These are phyloP conservation scores for Pseudocercospora fijiensis DNA, from an alignment of 2,329 filamentous ascomycete genomes.

Conservation along the genomic window DNA sequence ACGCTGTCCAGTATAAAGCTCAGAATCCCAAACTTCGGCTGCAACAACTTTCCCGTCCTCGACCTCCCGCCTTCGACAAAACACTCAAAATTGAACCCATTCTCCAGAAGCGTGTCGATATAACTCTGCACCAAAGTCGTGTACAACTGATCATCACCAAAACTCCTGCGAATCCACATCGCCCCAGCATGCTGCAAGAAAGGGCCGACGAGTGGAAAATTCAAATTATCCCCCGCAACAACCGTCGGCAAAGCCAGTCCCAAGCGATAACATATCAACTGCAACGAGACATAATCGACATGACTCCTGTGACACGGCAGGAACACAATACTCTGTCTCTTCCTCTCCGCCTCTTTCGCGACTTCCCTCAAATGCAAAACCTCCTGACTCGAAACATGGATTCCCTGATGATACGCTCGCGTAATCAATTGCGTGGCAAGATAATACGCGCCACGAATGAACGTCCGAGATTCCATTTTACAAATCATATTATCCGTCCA, in stretches of 20 bases:
- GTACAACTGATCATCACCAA: constrained; percentile 89
- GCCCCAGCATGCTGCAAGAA: constrained; percentile 95
- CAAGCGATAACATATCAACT: constrained; percentile 91
- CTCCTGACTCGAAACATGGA: constrained; percentile 94
- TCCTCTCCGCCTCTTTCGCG: constrained; percentile 75
- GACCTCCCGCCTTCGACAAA: constrained; percentile 96
- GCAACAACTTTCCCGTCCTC: constrained; percentile 86
- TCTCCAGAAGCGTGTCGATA: constrained; percentile 85
- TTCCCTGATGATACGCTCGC: constrained; percentile 90
- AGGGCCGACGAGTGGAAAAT: constrained; percentile 83
- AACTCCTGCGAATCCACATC: constrained; percentile 92
- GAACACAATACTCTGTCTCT: constrained; percentile 95
- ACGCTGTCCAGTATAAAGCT: constrained; percentile 89
- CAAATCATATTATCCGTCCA: constrained; percentile 97
- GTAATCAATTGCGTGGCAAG: constrained; percentile 82
- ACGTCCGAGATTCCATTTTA: constrained; percentile 94
- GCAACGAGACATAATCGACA: constrained; percentile 92
- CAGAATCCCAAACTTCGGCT: constrained; percentile 93
- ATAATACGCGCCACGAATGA: constrained; percentile 92
- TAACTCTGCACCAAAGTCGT: constrained; percentile 92
- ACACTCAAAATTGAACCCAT: constrained; percentile 93
- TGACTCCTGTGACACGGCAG: constrained; percentile 92
- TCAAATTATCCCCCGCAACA: constrained; percentile 93
- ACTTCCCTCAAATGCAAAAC: constrained; percentile 78
- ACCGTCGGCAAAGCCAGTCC: constrained; percentile 87